Evolutionary conservation across 2,329 filamentous ascomycete species (phyloP).

Genomic region (Biscogniauxia marginata): DNA sequence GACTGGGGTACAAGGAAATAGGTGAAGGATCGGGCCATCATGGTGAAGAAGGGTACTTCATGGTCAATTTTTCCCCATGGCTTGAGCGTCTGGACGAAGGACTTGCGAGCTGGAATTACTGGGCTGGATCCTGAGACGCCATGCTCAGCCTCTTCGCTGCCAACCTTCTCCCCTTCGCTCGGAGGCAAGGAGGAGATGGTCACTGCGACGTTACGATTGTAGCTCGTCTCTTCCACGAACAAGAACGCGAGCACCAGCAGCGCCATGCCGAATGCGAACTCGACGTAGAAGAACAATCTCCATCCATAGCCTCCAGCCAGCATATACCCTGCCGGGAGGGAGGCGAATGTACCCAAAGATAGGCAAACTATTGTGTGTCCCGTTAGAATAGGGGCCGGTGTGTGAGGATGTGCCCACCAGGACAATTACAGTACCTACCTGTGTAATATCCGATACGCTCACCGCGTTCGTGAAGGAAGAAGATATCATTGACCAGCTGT

Average conservation of each 20-base stretch:
- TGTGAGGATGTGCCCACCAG: constrained; percentile 35
- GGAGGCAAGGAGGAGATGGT: constrained; percentile 14
- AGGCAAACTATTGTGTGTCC: constrained; percentile 42
- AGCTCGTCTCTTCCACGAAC: constrained; percentile 53
- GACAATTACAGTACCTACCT: constrained; percentile 46
- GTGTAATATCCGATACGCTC: constrained; percentile 62
- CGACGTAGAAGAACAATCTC: constrained; percentile 62
- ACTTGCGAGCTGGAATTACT: constrained; percentile 35
- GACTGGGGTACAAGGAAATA: constrained; percentile 45
- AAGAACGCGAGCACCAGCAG: constrained; percentile 46
- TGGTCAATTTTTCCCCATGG: constrained; percentile 39
- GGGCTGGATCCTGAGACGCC: constrained; percentile 3
- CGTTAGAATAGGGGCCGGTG: background rate
- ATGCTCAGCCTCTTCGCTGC: constrained; percentile 15
- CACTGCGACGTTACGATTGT: constrained; percentile 33
- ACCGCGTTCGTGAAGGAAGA: constrained; percentile 45
- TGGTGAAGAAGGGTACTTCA: constrained; percentile 42
- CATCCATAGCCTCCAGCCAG: constrained; percentile 56
- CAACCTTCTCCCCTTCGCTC: constrained; percentile 24
- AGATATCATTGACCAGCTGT: constrained; percentile 46
- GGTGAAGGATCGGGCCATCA: constrained; percentile 42
- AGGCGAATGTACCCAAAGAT: constrained; percentile 55
- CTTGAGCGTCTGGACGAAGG: constrained; percentile 40
- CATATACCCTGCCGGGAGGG: constrained; percentile 61
- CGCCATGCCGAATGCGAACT: constrained; percentile 53